Evolutionary conservation across 495 filamentous ascomycete genomes (phyloP).

Genomic region (Podospora comata): DNA sequence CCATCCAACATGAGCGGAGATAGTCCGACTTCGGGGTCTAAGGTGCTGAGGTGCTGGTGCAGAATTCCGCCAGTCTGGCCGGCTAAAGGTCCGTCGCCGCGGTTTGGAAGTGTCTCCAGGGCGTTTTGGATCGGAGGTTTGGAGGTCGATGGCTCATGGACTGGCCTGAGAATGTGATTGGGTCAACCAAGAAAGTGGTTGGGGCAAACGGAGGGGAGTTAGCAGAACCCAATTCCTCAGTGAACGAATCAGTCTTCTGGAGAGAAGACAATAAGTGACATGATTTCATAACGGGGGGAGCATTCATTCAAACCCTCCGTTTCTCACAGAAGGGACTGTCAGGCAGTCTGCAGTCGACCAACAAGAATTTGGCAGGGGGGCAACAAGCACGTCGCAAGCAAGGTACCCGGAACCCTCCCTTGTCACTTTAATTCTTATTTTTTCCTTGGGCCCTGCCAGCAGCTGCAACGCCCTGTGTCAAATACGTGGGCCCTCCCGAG

Average conservation of each 20-base stretch:
- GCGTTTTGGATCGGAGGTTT: conserved; percentile 8
- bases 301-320: not conserved
- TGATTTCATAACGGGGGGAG: not conserved
- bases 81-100: not conserved
- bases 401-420: conserved; percentile 11
- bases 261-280: not conserved
- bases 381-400: conserved; percentile 7
- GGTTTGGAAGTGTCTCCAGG: not conserved
- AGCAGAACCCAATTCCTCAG: conserved; percentile 1
- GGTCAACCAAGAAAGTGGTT: not conserved
- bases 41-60: not conserved
- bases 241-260: not conserved
- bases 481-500: conserved; percentile 12
- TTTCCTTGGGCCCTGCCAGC: conserved; percentile 8
- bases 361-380: conserved; percentile 6
- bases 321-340: not conserved
- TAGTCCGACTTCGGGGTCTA: not conserved
- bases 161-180: conserved; percentile 2
- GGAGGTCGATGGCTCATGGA: conserved; percentile 3
- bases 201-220: conserved; percentile 1
- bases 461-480: conserved; percentile 8
- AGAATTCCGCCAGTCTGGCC: not conserved
- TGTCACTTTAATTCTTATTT: conserved; percentile 12
- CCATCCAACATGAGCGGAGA: not conserved
- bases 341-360: not conserved